Evolutionary conservation across 108 stramenopile genomes (phyloP).

Genomic region (Parietichytrium sp.): DNA sequence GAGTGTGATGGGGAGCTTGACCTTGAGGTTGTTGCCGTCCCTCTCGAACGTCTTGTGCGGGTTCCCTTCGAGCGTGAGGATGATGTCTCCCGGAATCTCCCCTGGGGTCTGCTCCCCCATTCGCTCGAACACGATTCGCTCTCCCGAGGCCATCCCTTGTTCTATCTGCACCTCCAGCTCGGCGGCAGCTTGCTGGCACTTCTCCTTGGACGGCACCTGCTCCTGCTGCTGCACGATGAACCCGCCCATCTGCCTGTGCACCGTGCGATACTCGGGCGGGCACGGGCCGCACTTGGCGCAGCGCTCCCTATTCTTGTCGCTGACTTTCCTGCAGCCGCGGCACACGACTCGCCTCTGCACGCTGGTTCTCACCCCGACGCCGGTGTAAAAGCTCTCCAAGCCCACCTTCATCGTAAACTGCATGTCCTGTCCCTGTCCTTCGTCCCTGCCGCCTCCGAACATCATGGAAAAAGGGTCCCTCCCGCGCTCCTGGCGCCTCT

Average conservation of each 20-base stretch:
- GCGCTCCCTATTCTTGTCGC: neutral
- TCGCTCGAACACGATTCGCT: conserved; percentile 17
- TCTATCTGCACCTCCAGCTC: conserved; percentile 29
- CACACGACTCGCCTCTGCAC: conserved; percentile 30
- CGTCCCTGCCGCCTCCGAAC: conserved; percentile 42
- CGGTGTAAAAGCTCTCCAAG: conserved; percentile 40
- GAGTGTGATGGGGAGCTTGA: conserved; percentile 66
- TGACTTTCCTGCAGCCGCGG: neutral
- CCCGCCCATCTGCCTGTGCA: conserved; percentile 36
- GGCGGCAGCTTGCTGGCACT: conserved; percentile 26
- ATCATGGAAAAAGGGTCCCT: conserved; percentile 50
- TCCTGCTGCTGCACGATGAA: conserved; percentile 42
- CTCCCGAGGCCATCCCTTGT: conserved; percentile 33
- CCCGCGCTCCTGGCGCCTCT: conserved; percentile 35
- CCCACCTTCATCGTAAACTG: neutral
- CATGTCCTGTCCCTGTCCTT: neutral
- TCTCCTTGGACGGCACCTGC: conserved; percentile 41
- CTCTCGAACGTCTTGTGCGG: conserved; percentile 53
- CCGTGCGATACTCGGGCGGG: conserved; percentile 37
- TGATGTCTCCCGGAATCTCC: conserved; percentile 52
- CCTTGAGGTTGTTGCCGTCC: conserved; percentile 56
- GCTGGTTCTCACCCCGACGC: neutral
- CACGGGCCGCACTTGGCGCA: conserved; percentile 37
- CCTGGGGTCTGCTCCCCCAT: conserved; percentile 39
- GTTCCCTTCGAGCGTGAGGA: conserved; percentile 53